Base-by-base conservation (phyloP, 805 yeast genomes). In the Suhomyces canberraensis region DNA sequence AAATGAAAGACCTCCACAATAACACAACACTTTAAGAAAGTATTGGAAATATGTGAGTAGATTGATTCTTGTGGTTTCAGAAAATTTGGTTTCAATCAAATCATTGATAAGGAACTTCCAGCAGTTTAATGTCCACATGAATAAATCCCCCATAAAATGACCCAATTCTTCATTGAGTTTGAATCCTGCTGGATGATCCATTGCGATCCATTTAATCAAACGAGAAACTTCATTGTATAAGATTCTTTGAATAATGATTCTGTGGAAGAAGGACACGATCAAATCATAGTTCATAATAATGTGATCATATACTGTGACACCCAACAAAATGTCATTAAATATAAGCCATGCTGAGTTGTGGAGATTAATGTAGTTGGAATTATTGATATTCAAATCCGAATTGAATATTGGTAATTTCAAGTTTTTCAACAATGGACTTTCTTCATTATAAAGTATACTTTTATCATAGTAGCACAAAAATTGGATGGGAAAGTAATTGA, bases 301-400 rank as follows among this genome's bases (percentile, higher is more conserved):
- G 3, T 82, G 40, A 1, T 75, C 46, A 8, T 78, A 66, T 0
- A 81, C 73, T 0, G 85, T 44, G 7, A 76, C 51, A 0, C 98
- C 98, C 24, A 90, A 56, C 1, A 90, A 69, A 5, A 85, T 55
- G 56, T 93, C 98, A 56, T 93, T 91, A 4, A 80, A 58, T 0
- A 88, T 81, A 13, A 93, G 66, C 98, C 98, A 93, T 1, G 90
- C 43, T 1, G 90, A 81, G 51, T 95, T 95, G 66, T 87, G 88
- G 42, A 91, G 77, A 40, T 81, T 71, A 49, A 85, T 84, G 50
- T 84, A 85, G 53, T 83, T 65, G 28, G 73, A 66, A 42, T 69
- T 69, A 40, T 66, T 60, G 44, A 61, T 59, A 44, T 68, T 68
- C 37, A 64, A 48, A 37, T 60, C 52, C 11, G 58, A 51, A 40